Evolutionary conservation across 2,329 filamentous ascomycete species (phyloP), one percentile per base, ranked within the genome.

Genomic region (Nemania sp.): DNA sequence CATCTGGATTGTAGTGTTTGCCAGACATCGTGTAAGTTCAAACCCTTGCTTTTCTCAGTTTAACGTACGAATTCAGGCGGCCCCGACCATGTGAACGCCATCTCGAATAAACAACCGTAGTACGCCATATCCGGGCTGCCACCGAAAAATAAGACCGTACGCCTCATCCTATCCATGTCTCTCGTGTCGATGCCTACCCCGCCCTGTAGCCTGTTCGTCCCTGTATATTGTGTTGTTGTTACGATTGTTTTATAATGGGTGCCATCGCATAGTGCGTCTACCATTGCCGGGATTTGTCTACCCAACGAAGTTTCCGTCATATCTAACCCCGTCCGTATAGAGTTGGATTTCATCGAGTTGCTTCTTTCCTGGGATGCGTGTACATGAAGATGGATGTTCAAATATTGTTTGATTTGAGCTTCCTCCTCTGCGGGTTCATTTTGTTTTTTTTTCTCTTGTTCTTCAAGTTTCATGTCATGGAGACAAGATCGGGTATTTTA

Each of bases 401-500:
- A 38, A 20, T 5, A 27, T 45, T 7, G 11, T 3, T 61, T 15
- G 22, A 6, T 38, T 41, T 11, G 1, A 4, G 18, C 22, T 20
- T 53, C 57, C 26, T 35, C 20, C 13, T 22, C 7, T 18, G 1
- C 24, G 1, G n/a, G 29, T 4, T 8, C 29, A 5, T 24, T 3
- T 43, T 5, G 5, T 32, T 32, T 5, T 22, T 24, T 3, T 5
- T 3, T 22, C 20, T 43, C 62, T 20, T 11, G n/a, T 3, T 5
- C 8, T 26, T 11, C 24, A 11, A 26, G 13, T 8, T 24, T 22
- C 6, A 13, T 15, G 20, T 15, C 7, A 2, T 20, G 29, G 18
- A 8, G 18, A 8, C 1, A 35, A 20, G 11, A 8, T n/a, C 13
- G 11, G 24, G 10, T 3, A 15, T 8, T 59, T 88, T 82, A 94